Conservation (phyloP, 2,329 filamentous ascomycete species). For the Diaporthe vexans region DNA sequence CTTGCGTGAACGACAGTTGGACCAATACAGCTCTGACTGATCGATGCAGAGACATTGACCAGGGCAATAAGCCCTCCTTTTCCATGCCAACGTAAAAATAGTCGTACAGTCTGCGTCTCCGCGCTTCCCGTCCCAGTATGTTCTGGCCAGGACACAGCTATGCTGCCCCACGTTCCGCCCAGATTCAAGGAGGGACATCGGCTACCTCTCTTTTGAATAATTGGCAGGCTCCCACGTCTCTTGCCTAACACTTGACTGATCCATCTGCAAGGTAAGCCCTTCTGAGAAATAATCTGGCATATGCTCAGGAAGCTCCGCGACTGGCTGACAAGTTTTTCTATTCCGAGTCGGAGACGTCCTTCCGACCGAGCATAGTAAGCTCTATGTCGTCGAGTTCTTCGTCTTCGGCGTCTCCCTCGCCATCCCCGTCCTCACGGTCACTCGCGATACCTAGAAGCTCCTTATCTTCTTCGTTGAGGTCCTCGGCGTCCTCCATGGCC, state of each 20-base stretch:
- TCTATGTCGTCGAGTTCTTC: constrained; percentile 59
- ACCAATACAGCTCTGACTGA: neutral
- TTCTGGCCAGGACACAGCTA: neutral
- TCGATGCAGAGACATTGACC: neutral
- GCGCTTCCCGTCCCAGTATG: neutral
- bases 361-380: constrained; percentile 53
- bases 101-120: constrained; percentile 11
- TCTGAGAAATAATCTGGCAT: neutral
- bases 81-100: neutral
- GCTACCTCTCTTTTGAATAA: neutral
- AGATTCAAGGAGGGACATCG: no score
- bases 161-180: neutral
- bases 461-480: constrained; percentile 69
- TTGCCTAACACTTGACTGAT: neutral
- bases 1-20: neutral
- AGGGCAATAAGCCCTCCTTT: neutral
- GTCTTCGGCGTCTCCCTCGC: constrained; percentile 60
- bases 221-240: neutral
- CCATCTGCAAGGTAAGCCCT: neutral
- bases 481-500: constrained; percentile 57
- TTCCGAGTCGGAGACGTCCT: constrained; percentile 52
- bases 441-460: constrained; percentile 63
- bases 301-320: no score
- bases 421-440: constrained; percentile 57
- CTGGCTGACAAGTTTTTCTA: constrained; percentile 34